Evolutionary conservation across 2,329 filamentous ascomycete species (phyloP).

Genomic region (Diaporthe australafricana): DNA sequence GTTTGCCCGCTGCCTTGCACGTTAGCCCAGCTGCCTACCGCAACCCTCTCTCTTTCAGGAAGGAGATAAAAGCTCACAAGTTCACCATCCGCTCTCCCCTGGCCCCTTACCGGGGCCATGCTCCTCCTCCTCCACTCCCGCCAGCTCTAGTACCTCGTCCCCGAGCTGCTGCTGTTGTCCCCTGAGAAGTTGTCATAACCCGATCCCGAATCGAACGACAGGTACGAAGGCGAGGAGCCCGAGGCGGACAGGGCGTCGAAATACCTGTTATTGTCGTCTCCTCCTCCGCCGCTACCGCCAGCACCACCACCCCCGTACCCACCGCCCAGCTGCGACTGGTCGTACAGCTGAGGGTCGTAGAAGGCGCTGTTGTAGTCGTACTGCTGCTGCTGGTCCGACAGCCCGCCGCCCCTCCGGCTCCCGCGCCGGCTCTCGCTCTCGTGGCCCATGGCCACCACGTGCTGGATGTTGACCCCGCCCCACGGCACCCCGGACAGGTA

Average conservation of each 20-base stretch:
- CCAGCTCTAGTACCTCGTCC: slow-evolving; percentile 33
- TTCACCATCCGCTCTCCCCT: slow-evolving; percentile 8
- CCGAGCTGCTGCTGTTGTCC: slow-evolving; percentile 35
- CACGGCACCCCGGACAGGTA: slow-evolving; percentile 76
- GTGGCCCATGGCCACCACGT: slow-evolving; percentile 63
- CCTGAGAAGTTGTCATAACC: slow-evolving; percentile 36
- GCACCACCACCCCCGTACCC: slow-evolving; percentile 23
- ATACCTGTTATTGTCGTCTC: slow-evolving; percentile 34
- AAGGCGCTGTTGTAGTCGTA: slow-evolving; percentile 3
- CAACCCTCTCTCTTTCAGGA: background rate
- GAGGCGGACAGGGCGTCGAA: slow-evolving; percentile 36
- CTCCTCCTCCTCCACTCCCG: slow-evolving; percentile 8
- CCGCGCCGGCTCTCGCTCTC: slow-evolving; percentile 59
- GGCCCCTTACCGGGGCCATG: background rate
- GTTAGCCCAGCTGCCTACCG: slow-evolving; percentile 16
- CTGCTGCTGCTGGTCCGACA: slow-evolving; percentile 30
- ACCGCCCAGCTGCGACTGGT: slow-evolving; percentile 1
- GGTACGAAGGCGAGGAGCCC: slow-evolving; percentile 34
- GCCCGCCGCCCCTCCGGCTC: slow-evolving; percentile 46
- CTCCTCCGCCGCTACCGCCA: background rate
- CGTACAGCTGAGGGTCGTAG: slow-evolving; percentile 29
- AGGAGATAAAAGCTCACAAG: slow-evolving; percentile 24
- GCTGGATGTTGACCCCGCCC: slow-evolving; percentile 75
- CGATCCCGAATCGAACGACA: slow-evolving; percentile 34
- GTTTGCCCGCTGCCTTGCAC: background rate